Conservation (phyloP, 2,329 filamentous ascomycete species). For the Aspergillus vadensis region DNA sequence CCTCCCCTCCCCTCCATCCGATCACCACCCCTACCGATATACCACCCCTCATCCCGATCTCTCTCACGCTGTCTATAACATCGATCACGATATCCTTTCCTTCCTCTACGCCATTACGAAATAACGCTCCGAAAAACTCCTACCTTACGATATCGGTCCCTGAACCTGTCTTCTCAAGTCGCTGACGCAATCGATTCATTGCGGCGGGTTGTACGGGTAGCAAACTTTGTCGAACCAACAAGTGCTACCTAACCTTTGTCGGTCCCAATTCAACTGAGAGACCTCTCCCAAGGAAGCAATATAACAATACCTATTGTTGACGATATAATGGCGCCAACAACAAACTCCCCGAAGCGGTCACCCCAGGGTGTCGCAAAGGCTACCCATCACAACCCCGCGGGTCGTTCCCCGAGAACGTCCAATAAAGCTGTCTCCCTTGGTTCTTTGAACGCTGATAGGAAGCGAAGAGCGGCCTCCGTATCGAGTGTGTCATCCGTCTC, state of each 20-base stretch:
- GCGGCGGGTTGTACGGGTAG: conserved; percentile 17
- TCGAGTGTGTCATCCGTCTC: conserved; percentile 43
- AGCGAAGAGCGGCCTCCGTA: conserved; percentile 38
- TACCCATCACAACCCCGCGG: conserved; percentile 17
- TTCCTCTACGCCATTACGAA: conserved; percentile 19
- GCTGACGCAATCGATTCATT: conserved; percentile 26
- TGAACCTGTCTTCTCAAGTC: conserved; percentile 12
- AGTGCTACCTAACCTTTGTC: conserved; percentile 4
- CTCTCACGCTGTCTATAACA: not conserved
- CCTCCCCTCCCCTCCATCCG: conserved; percentile 16
- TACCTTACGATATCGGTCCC: conserved; percentile 10
- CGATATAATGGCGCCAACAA: conserved; percentile 28
- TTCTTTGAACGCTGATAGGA: conserved; percentile 29
- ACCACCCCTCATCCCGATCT: conserved; percentile 11
- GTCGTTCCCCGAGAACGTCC: conserved; percentile 26
- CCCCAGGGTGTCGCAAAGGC: conserved; percentile 30
- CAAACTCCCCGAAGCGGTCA: conserved; percentile 32
- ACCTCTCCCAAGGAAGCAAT: not conserved
- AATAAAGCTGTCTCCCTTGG: conserved; percentile 28
- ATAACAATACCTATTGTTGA: conserved; percentile 14
- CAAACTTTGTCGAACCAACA: conserved; percentile 22
- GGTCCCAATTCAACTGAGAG: conserved; percentile 4
- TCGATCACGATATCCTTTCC: conserved; percentile 16
- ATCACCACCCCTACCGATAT: conserved; percentile 10
- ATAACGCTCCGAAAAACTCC: conserved; percentile 15